Evolutionary conservation across 495 filamentous ascomycete species (phyloP).

Genomic region (Margaritispora aquatica): DNA sequence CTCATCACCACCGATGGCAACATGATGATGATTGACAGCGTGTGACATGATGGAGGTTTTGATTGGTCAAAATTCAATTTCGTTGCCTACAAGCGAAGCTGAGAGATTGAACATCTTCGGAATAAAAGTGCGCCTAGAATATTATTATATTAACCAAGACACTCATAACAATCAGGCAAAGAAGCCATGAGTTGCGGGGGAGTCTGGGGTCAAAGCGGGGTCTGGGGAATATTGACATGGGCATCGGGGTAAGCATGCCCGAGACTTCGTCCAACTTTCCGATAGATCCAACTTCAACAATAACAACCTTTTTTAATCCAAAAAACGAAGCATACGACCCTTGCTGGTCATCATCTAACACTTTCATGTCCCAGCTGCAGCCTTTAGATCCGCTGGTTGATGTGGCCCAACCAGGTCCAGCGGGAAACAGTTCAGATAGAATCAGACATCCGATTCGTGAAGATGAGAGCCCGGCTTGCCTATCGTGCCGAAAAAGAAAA

Average conservation of each 20-base stretch:
- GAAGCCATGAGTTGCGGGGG: slow-evolving; percentile 1
- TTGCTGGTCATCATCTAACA: not conserved
- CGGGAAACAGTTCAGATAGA: not conserved
- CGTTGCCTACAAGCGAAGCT: not conserved
- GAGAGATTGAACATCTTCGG: not conserved
- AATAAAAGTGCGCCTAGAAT: slow-evolving; percentile 1
- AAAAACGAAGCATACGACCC: not conserved
- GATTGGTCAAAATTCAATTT: not conserved
- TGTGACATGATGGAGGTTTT: not conserved
- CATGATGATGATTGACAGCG: slow-evolving; percentile 1
- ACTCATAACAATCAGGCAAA: not conserved
- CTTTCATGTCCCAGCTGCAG: not conserved
- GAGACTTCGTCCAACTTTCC: slow-evolving; percentile 3
- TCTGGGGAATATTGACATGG: slow-evolving; percentile 1
- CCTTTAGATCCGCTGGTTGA: not conserved
- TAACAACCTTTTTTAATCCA: not conserved
- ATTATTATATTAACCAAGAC: not conserved
- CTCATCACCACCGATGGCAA: slow-evolving; percentile 2
- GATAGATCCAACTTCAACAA: not conserved
- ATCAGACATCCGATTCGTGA: not conserved
- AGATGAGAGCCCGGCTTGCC: slow-evolving; percentile 8
- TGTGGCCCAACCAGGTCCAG: not conserved
- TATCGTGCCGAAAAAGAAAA: slow-evolving; percentile 12
- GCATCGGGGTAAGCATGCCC: slow-evolving; percentile 4
- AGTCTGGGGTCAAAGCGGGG: slow-evolving; percentile 2